Conservation (phyloP, 352 stramenopile species). For the Pythium volutum region DNA sequence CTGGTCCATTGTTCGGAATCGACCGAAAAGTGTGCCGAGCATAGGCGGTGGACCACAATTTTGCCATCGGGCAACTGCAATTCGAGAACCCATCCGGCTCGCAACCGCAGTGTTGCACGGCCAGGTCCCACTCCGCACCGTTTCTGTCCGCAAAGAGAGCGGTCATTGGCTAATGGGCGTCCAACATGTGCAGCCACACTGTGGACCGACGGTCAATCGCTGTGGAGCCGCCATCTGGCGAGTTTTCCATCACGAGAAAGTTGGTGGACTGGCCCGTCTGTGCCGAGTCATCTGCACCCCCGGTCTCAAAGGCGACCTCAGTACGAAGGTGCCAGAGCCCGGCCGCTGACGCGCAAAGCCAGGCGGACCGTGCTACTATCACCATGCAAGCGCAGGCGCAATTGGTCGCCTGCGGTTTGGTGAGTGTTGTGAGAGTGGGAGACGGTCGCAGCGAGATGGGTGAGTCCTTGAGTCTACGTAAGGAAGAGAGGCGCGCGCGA, state of each 20-base stretch:
- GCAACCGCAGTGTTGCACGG: background rate
- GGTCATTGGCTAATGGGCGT: conserved; percentile 21
- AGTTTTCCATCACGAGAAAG: conserved; percentile 12
- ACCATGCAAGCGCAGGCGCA: background rate
- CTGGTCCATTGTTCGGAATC: background rate
- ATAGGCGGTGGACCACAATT: conserved; percentile 13
- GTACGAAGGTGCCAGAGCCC: background rate
- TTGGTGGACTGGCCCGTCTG: background rate
- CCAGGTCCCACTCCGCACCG: conserved; percentile 6
- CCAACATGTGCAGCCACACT: conserved; percentile 4
- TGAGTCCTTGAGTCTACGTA: conserved; percentile 5
- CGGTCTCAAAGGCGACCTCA: background rate
- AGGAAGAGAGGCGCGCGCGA: conserved; percentile 6
- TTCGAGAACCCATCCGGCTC: conserved; percentile 13
- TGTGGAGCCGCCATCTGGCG: conserved; percentile 7
- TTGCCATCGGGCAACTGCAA: conserved; percentile 12
- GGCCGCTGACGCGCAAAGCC: background rate
- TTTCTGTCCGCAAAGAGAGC: conserved; percentile 1
- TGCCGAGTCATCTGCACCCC: background rate
- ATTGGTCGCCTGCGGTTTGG: background rate
- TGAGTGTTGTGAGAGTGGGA: conserved; percentile 17
- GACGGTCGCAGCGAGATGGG: conserved; percentile 13
- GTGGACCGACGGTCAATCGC: conserved; percentile 1
- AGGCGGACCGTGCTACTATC: background rate
- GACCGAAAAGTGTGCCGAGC: background rate